These are phyloP conservation scores for Coemansia sp. DNA, from an alignment of 192 early-diverging fungal genomes.

Conservation along the genomic window DNA sequence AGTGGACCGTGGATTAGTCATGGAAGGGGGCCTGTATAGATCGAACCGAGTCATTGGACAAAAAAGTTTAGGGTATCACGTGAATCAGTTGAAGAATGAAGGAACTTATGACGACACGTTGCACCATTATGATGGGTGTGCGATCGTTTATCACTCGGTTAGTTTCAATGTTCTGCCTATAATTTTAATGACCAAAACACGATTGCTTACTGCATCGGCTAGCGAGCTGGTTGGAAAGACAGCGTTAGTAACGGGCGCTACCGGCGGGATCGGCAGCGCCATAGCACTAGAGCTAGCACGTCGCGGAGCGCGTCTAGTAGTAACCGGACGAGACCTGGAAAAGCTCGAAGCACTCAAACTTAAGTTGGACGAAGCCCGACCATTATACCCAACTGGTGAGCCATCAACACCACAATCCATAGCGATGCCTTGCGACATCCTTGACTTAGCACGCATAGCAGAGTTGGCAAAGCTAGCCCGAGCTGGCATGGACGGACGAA, in stretches of 20 bases:
- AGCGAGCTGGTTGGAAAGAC: slow-evolving; percentile 32
- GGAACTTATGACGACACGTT: neutral
- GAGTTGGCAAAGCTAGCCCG: neutral
- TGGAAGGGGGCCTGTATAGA: neutral
- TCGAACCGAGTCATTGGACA: neutral
- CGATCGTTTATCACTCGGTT: neutral
- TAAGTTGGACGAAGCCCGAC: slow-evolving; percentile 2
- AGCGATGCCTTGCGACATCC: slow-evolving; percentile 22
- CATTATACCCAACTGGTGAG: neutral
- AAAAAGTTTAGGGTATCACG: slow-evolving; percentile 44
- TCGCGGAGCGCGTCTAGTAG: slow-evolving; percentile 59
- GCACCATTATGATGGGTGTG: neutral
- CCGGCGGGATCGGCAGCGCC: slow-evolving; percentile 76
- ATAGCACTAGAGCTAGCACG: slow-evolving; percentile 64
- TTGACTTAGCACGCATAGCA: neutral
- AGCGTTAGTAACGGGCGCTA: slow-evolving; percentile 69
- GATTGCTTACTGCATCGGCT: neutral
- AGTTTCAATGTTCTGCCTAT: neutral
- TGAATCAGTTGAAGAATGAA: neutral
- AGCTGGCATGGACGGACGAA: neutral
- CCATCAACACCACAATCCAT: neutral
- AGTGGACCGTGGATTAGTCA: neutral
- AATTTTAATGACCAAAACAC: slow-evolving; percentile 8
- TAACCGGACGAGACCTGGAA: slow-evolving; percentile 60
- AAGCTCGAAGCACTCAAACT: slow-evolving; percentile 30